Evolutionary conservation across 2,329 filamentous ascomycete species (phyloP).

Genomic region (Diplodia seriata): DNA sequence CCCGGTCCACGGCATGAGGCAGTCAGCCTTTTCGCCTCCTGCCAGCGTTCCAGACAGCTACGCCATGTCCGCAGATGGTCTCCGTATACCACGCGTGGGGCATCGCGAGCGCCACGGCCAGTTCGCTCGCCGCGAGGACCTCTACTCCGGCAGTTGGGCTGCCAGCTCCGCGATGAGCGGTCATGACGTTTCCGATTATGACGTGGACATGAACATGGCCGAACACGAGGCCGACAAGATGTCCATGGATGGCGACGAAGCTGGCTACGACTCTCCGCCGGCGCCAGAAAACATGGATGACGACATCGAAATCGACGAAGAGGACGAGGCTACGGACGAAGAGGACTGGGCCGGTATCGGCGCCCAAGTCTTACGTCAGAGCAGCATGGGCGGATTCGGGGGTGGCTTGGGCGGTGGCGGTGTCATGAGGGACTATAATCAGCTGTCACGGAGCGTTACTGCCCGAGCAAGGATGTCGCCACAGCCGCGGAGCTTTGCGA

Average conservation of each 20-base stretch:
- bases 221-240: conserved; percentile 94
- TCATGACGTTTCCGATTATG: conserved; percentile 64
- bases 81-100: conserved; percentile 54
- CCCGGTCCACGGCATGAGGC: conserved; percentile 36
- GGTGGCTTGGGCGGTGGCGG: conserved; percentile 28
- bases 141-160: conserved; percentile 65
- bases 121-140: conserved; percentile 40
- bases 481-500: conserved; percentile 11
- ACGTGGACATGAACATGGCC: conserved; percentile 67
- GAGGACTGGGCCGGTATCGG: conserved; percentile 95
- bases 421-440: conserved; percentile 31
- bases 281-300: conserved; percentile 74
- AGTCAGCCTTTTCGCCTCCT: conserved; percentile 53
- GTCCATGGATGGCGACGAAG: conserved; percentile 81
- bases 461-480: conserved; percentile 10
- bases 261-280: conserved; percentile 28
- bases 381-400: conserved; percentile 49
- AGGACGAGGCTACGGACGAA: conserved; percentile 82
- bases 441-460: conserved; percentile 10
- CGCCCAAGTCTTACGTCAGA: conserved; percentile 79
- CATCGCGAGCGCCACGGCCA: conserved; percentile 33
- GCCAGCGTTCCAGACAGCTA: conserved; percentile 58
- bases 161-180: conserved; percentile 78
- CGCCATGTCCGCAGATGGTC: conserved; percentile 50
- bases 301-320: conserved; percentile 64